Percentiles rank a stretch among this genome's conserved stretches.
These are phyloP conservation scores for Aegilops longissima DNA, from an alignment of 176 grass and related monocot genomes.

Conservation along the genomic window DNA sequence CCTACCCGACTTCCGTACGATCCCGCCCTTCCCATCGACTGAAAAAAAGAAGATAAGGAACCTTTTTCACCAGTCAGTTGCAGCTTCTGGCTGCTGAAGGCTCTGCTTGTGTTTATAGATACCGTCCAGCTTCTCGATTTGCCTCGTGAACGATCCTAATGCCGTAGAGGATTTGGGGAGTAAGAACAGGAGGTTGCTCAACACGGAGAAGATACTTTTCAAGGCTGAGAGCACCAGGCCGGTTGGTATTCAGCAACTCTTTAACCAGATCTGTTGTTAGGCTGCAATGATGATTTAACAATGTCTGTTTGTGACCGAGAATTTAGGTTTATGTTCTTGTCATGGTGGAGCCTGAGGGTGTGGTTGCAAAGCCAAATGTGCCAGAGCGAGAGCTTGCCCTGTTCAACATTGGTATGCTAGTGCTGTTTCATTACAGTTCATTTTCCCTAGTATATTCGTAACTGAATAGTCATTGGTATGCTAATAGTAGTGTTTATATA, in stretches of 20 bases:
- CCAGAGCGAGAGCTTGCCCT: slow-evolving; percentile 59
- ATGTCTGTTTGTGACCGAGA: background rate
- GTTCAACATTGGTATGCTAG: slow-evolving; percentile 78
- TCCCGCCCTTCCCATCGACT: slow-evolving; percentile 5
- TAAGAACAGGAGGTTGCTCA: slow-evolving; percentile 85
- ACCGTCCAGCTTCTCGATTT: slow-evolving; percentile 74
- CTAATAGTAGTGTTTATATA: background rate
- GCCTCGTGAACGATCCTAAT: slow-evolving; percentile 29
- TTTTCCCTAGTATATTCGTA: background rate
- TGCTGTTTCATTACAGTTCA: background rate
- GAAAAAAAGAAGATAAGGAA: no score
- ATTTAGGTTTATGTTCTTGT: slow-evolving; percentile 73
- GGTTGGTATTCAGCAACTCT: slow-evolving; percentile 27
- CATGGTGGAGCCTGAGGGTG: slow-evolving; percentile 64
- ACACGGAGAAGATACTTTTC: slow-evolving; percentile 92
- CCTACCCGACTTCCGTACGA: slow-evolving; percentile 86
- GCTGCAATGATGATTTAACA: background rate
- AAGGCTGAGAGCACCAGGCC: slow-evolving; percentile 47
- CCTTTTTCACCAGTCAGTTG: background rate
- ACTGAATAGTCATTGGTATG: slow-evolving; percentile 27
- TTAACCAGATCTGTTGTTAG: background rate
- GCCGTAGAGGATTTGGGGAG: slow-evolving; percentile 18
- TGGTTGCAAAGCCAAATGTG: slow-evolving; percentile 61
- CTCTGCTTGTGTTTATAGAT: slow-evolving; percentile 41
- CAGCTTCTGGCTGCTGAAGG: background rate